Evolutionary conservation across 148 eudicot species (phyloP), one percentile per base, ranked within the genome.

Genomic region (Diospyros lotus): DNA sequence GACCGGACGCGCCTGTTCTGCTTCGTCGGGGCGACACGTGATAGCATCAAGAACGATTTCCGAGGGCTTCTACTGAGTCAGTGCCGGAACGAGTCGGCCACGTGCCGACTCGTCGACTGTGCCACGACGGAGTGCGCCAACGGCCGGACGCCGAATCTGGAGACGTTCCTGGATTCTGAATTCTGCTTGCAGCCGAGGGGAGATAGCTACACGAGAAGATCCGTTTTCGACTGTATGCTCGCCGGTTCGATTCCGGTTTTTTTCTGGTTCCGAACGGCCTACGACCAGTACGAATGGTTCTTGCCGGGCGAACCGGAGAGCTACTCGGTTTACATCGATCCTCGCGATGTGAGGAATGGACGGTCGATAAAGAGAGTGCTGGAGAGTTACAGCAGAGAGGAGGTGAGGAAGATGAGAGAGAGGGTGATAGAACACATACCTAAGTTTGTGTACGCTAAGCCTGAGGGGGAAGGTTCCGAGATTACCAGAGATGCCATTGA

Each of bases 171-270:
- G 51, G 78, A 38, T 0, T 79, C 91, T 5, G 73, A 83, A 17
- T 87, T 87, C 68, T 87, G 91, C 68, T 66, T 87, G 75, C 88
- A 87, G 77, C 91, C 91, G 3, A 83, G 79, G 54, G 87, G 91
- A 15, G 91, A 87, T 51, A 83, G 87, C 68, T 83, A 59, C 52
- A 85, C 91, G 3, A 67, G 89, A 17, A 63, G 82, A 72, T 76
- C 85, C 4, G 75, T 86, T 18, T 84, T 86, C 42, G 87, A 89
- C 12, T 89, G 89, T 46, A 79, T 89, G 85, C 18, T 86, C 52
- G 86, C 92, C 17, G 92, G 89, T 55, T 82, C 86, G 7, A 61
- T 88, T 1, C 92, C 92, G 55, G 92, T 88, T 62, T 88, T 86
- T 13, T 86, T 86, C 80, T 75, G 80, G 82, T 73, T 73, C 42